Conservation (phyloP, 2,329 filamentous ascomycete species). For the Apiospora saccharicola region DNA sequence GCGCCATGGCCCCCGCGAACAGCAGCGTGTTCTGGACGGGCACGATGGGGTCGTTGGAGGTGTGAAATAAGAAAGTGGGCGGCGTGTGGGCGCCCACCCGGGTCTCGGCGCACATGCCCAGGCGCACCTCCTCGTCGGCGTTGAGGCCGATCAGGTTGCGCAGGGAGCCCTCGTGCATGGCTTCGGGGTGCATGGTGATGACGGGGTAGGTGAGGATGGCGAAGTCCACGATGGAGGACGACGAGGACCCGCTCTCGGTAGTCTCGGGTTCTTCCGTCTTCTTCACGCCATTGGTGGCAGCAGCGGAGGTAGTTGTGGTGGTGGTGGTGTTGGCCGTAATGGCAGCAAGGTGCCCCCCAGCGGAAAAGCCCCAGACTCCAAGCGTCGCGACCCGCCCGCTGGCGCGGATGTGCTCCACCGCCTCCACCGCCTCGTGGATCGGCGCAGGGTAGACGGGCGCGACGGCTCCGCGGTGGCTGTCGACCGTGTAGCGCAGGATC, state of each 20-base stretch:
- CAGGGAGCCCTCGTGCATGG: conserved; percentile 32
- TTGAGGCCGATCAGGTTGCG: conserved; percentile 34
- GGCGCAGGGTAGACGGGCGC: conserved; percentile 34
- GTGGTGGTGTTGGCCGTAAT: conserved; percentile 31
- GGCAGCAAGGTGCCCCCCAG: conserved; percentile 37
- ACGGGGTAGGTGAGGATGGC: conserved; percentile 38
- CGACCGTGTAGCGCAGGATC: conserved; percentile 36
- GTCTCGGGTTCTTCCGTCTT: neutral
- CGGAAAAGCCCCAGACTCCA: conserved; percentile 38
- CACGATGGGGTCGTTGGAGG: conserved; percentile 38
- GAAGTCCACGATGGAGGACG: conserved; percentile 33
- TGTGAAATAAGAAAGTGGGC: conserved; percentile 47
- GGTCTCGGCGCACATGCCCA: conserved; percentile 37
- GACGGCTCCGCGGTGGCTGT: conserved; percentile 11
- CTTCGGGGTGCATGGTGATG: conserved; percentile 33
- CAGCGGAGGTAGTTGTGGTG: neutral
- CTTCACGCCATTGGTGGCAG: neutral
- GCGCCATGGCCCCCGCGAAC: conserved; percentile 38
- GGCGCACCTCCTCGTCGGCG: conserved; percentile 27
- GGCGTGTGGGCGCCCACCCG: conserved; percentile 36
- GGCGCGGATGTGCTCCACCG: conserved; percentile 31
- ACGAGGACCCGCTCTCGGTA: neutral
- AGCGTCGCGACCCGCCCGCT: conserved; percentile 30
- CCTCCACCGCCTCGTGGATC: conserved; percentile 33
- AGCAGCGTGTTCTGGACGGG: conserved; percentile 39